Evolutionary conservation across 352 stramenopile genomes (phyloP).

Genomic region (Globisporangium uncinulatum): DNA sequence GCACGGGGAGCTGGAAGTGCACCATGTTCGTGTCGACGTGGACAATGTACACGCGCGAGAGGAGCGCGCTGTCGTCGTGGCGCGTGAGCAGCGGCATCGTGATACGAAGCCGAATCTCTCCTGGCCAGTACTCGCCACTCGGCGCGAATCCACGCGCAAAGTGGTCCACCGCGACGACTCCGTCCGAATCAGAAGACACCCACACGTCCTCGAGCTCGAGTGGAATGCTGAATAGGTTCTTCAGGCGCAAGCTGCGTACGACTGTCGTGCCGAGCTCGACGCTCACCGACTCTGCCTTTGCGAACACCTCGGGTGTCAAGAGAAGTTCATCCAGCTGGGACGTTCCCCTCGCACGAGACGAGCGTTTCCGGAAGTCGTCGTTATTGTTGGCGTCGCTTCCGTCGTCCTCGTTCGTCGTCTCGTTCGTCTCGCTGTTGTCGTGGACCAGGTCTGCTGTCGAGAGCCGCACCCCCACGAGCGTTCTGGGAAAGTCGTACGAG

Average conservation of each 20-base stretch:
- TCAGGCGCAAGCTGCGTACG: slow-evolving; percentile 2
- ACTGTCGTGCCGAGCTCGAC: slow-evolving; percentile 9
- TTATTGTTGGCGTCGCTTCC: neutral
- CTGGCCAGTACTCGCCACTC: slow-evolving; percentile 23
- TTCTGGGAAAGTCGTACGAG: slow-evolving; percentile 22
- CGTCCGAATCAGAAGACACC: slow-evolving; percentile 8
- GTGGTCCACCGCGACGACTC: slow-evolving; percentile 23
- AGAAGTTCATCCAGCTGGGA: neutral
- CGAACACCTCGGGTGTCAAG: neutral
- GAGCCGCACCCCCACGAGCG: slow-evolving; percentile 15
- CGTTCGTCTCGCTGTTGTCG: neutral
- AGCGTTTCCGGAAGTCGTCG: slow-evolving; percentile 1
- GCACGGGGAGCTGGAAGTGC: slow-evolving; percentile 22
- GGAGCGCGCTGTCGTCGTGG: neutral
- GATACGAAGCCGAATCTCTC: slow-evolving; percentile 22
- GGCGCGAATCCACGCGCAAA: slow-evolving; percentile 20
- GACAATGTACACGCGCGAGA: slow-evolving; percentile 17
- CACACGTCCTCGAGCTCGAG: slow-evolving; percentile 43
- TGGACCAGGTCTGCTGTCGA: neutral
- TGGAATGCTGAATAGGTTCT: slow-evolving; percentile 34
- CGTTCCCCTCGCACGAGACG: neutral
- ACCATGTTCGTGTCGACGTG: slow-evolving; percentile 41
- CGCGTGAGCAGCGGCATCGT: slow-evolving; percentile 3
- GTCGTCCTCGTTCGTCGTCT: slow-evolving; percentile 4
- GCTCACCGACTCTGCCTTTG: slow-evolving; percentile 7